A percentile compares a stretch with the other conserved stretches of the same genome.
These are phyloP conservation scores for Gomphus sp. DNA, from an alignment of 1,284 basidiomycete species.

Conservation along the genomic window DNA sequence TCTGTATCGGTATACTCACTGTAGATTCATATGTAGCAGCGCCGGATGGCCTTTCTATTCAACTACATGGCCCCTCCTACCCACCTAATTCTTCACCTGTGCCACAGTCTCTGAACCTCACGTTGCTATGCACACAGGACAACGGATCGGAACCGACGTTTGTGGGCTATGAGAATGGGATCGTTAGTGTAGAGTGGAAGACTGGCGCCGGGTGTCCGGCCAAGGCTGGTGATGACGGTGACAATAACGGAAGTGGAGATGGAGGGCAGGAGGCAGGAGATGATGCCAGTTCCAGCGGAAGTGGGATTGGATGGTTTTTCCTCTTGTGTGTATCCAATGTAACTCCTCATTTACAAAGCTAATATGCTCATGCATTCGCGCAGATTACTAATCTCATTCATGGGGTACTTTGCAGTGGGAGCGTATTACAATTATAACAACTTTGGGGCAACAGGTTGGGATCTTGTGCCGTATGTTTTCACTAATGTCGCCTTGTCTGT, in stretches of 20 bases:
- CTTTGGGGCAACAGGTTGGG: conserved; percentile 70
- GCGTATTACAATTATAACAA: conserved; percentile 79
- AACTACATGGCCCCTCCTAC: conserved; percentile 53
- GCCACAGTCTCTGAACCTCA: conserved; percentile 51
- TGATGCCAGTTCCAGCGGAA: conserved; percentile 45
- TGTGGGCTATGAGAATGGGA: conserved; percentile 48
- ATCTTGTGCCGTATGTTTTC: conserved; percentile 65
- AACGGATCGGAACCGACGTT: conserved; percentile 37
- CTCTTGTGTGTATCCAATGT: conserved; percentile 47
- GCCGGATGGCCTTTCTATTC: conserved; percentile 44
- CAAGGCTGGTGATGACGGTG: conserved; percentile 24
- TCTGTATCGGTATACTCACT: conserved; percentile 8
- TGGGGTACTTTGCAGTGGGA: conserved; percentile 63
- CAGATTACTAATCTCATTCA: conserved; percentile 58
- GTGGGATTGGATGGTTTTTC: conserved; percentile 78
- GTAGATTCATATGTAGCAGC: conserved; percentile 23
- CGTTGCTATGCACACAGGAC: conserved; percentile 44
- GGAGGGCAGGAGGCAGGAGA: conserved; percentile 15
- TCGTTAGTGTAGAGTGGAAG: conserved; percentile 45
- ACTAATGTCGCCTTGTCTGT: not conserved
- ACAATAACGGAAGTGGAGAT: conserved; percentile 14
- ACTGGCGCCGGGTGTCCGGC: conserved; percentile 19
- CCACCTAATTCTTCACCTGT: conserved; percentile 31
- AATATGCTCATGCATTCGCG: not conserved
- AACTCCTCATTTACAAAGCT: not conserved